Evolutionary conservation across 106 monocot genomes (phyloP).

Genomic region (Alisma plantagoaquatica): DNA sequence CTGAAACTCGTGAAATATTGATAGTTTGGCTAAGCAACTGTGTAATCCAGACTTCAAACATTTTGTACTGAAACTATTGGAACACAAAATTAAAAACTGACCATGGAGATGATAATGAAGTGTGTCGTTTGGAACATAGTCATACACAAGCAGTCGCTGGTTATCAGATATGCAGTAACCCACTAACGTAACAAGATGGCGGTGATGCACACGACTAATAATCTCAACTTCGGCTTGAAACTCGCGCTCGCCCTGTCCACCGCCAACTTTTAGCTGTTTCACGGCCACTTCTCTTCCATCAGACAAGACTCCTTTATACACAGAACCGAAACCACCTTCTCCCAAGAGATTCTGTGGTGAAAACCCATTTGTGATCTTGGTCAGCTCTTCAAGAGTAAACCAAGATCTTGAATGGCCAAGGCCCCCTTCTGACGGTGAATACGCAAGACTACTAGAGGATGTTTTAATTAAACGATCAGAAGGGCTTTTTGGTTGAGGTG

Average conservation of each 20-base stretch:
- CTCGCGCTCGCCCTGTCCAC: conserved; percentile 60
- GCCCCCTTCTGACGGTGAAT: conserved; percentile 28
- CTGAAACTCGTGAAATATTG: no score
- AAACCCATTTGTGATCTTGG: conserved; percentile 35
- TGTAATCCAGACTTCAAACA: no score
- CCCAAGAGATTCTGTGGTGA: conserved; percentile 44
- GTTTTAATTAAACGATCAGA: conserved; percentile 15
- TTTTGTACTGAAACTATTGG: no score
- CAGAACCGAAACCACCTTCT: conserved; percentile 71
- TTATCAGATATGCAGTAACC: conserved; percentile 58
- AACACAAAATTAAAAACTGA: conserved; percentile 8
- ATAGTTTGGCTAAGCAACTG: no score
- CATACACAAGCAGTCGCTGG: conserved; percentile 65
- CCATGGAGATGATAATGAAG: conserved; percentile 75
- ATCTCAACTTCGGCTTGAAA: conserved; percentile 71
- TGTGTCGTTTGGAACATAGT: conserved; percentile 61
- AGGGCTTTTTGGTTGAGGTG: conserved; percentile 22
- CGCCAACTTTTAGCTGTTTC: conserved; percentile 48
- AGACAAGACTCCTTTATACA: conserved; percentile 50
- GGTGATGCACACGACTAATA: conserved; percentile 67
- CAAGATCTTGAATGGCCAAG: conserved; percentile 24
- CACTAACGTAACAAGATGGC: conserved; percentile 64
- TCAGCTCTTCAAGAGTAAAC: conserved; percentile 47
- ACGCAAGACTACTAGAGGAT: conserved; percentile 26
- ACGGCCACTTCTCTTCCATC: conserved; percentile 62